Evolutionary conservation across 768 basidiomycete species (phyloP).

Genomic region (Auriscalpium vulgare): DNA sequence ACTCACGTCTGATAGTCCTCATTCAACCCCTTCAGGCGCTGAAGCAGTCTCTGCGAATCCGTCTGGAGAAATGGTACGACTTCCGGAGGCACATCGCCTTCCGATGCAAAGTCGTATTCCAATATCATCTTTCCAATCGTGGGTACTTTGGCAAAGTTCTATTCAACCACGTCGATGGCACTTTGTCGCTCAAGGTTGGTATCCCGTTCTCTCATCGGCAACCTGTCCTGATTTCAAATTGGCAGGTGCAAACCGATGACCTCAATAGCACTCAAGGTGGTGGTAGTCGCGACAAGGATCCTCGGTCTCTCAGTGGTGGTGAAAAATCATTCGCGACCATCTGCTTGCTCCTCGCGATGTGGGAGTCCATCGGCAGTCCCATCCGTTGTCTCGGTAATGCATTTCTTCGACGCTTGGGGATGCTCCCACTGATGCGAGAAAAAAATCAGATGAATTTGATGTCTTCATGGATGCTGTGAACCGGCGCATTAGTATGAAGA

Average conservation of each 20-base stretch:
- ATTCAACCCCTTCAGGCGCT: conserved; percentile 42
- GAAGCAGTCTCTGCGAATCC: conserved; percentile 52
- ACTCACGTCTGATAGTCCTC: neutral
- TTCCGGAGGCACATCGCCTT: conserved; percentile 87
- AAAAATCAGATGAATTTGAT: conserved; percentile 80
- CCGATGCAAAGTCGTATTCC: conserved; percentile 78
- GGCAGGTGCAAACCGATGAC: conserved; percentile 78
- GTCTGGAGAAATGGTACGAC: conserved; percentile 73
- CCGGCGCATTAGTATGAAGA: conserved; percentile 87
- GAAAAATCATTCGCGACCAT: conserved; percentile 98
- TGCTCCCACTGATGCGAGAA: neutral
- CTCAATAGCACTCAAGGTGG: conserved; percentile 53
- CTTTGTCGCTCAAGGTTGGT: conserved; percentile 54
- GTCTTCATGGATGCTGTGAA: conserved; percentile 97
- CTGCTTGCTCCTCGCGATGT: conserved; percentile 86
- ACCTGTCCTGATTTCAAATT: neutral
- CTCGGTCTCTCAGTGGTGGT: conserved; percentile 82
- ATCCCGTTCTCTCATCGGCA: neutral
- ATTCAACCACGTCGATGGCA: conserved; percentile 70
- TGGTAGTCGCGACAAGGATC: conserved; percentile 62
- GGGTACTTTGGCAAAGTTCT: conserved; percentile 86
- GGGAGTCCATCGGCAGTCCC: conserved; percentile 94
- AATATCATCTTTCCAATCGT: conserved; percentile 73
- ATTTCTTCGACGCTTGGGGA: neutral
- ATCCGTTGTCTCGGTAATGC: conserved; percentile 78